These are phyloP conservation scores for Pulveroboletus sp. DNA, from an alignment of 768 basidiomycete genomes.

Conservation along the genomic window DNA sequence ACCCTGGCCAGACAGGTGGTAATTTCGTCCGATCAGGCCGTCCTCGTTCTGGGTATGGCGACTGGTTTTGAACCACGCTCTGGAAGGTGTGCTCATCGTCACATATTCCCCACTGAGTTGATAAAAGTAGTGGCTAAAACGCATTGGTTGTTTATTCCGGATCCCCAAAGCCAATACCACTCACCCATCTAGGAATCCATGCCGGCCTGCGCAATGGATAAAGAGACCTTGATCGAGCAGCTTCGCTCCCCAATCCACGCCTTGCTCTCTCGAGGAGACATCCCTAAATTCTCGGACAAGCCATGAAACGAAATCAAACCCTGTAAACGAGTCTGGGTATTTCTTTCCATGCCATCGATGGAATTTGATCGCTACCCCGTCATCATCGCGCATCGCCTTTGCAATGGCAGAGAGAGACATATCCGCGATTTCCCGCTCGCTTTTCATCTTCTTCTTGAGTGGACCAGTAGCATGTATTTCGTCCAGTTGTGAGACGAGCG, in stretches of 20 bases:
- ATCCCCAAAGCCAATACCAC: slow-evolving; percentile 17
- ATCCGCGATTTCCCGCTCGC: slow-evolving; percentile 66
- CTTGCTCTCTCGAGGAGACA: slow-evolving; percentile 77
- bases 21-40: slow-evolving; percentile 28
- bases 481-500: slow-evolving; percentile 75
- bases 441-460: slow-evolving; percentile 74
- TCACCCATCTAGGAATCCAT: slow-evolving; percentile 86
- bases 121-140: slow-evolving; percentile 80
- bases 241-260: slow-evolving; percentile 69
- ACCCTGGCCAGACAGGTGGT: slow-evolving; percentile 35
- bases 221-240: slow-evolving; percentile 80
- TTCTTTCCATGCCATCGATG: slow-evolving; percentile 74
- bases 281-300: slow-evolving; percentile 88
- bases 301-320: slow-evolving; percentile 89
- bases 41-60: slow-evolving; percentile 45
- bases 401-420: slow-evolving; percentile 62
- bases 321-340: slow-evolving; percentile 83
- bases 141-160: slow-evolving; percentile 3
- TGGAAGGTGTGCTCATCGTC: slow-evolving; percentile 58
- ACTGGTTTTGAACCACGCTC: slow-evolving; percentile 59
- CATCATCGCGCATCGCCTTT: slow-evolving; percentile 81
- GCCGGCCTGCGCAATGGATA: slow-evolving; percentile 72
- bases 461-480: slow-evolving; percentile 73
- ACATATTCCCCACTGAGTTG: slow-evolving; percentile 74
- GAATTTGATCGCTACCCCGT: slow-evolving; percentile 78